Evolutionary conservation across 1,139 yeast species (phyloP).

Genomic region (Sugiyamaella castrensis): DNA sequence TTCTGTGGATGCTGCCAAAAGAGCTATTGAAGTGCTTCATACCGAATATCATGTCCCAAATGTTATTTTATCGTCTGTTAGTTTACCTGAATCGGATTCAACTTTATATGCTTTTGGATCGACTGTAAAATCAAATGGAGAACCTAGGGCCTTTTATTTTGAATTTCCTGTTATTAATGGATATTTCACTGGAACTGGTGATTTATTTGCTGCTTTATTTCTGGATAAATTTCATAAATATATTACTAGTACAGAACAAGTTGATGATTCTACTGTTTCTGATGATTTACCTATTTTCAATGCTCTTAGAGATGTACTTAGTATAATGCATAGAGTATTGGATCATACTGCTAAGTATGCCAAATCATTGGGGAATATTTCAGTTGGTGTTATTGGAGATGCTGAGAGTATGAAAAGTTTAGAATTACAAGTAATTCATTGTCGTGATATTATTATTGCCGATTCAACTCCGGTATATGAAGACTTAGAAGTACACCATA

Average conservation of each 20-base stretch:
- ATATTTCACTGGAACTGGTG: constrained; percentile 92
- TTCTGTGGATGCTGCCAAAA: constrained; percentile 42
- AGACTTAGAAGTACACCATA: constrained; percentile 5
- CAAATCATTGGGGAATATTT: constrained; percentile 16
- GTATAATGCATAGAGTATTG: constrained; percentile 30
- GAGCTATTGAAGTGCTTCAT: constrained; percentile 53
- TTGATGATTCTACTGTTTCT: constrained; percentile 1
- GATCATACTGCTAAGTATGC: constrained; percentile 25
- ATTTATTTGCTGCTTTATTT: constrained; percentile 75
- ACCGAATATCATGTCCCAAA: constrained; percentile 50
- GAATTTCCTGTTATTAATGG: constrained; percentile 59
- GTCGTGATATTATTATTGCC: constrained; percentile 22
- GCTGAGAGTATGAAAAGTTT: constrained; percentile 30
- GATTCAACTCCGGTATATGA: constrained; percentile 6
- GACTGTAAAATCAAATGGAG: constrained; percentile 26
- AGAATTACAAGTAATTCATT: constrained; percentile 30
- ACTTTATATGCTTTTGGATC: constrained; percentile 55
- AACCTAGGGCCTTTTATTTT: constrained; percentile 38
- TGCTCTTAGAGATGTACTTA: constrained; percentile 29
- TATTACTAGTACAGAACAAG: constrained; percentile 12
- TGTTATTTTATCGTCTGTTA: constrained; percentile 67
- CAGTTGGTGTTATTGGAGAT: constrained; percentile 27
- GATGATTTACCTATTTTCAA: constrained; percentile 18
- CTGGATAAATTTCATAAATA: constrained; percentile 54
- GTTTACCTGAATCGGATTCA: constrained; percentile 25